Conservation (phyloP, 345 rosid genomes). For the Heritiera fomes region DNA sequence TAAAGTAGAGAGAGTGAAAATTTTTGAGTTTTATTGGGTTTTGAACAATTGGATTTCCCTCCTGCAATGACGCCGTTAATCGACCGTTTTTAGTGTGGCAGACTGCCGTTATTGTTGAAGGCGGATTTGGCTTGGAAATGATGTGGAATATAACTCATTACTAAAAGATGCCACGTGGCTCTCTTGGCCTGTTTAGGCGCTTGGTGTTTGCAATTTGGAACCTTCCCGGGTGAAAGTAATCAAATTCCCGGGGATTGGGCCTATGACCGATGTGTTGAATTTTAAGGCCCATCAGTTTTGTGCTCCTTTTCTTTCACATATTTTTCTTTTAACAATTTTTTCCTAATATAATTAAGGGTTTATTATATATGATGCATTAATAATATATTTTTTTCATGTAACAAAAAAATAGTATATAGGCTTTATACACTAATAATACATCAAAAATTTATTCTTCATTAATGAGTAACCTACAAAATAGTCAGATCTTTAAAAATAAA, state of each 20-base stretch:
- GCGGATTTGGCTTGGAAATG: neutral
- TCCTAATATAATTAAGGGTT: no score
- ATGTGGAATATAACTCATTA: neutral
- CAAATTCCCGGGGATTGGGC: neutral
- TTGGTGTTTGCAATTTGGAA: neutral
- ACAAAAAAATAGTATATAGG: no score
- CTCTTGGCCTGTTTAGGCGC: neutral
- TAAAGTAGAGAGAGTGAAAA: neutral
- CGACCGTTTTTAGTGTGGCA: neutral
- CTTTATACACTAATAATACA: no score
- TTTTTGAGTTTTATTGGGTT: slow-evolving; percentile 23
- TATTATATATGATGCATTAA: no score
- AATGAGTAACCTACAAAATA: no score
- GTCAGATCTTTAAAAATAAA: no score
- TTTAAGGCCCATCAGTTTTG: no score
- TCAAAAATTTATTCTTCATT: no score
- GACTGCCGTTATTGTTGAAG: neutral
- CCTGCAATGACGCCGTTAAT: slow-evolving; percentile 40
- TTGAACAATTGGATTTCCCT: slow-evolving; percentile 51
- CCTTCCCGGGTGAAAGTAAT: neutral
- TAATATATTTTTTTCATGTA: no score
- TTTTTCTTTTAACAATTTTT: no score
- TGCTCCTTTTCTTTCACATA: no score
- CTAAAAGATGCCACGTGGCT: neutral
- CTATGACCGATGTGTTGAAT: no score